Conservation (phyloP, 106 monocot species). For the Vanilla planifolia region DNA sequence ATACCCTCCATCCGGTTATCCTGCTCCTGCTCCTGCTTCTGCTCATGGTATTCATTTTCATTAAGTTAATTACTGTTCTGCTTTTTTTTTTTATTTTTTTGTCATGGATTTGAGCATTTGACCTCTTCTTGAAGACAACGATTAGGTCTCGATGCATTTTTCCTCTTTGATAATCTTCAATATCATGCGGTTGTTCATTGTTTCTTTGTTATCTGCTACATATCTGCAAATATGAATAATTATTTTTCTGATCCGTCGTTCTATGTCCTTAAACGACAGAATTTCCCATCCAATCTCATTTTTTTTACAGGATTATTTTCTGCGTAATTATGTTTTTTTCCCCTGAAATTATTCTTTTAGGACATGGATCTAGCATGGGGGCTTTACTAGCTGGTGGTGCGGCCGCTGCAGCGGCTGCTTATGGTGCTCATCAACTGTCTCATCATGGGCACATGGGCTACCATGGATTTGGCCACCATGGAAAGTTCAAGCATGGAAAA, state of each 20-base stretch:
- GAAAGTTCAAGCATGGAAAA: slow-evolving; percentile 47
- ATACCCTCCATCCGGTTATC: slow-evolving; percentile 19
- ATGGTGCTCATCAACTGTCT: slow-evolving; percentile 61
- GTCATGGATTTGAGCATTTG: background rate
- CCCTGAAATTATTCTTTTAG: slow-evolving; percentile 11
- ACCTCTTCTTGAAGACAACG: too few species aligned
- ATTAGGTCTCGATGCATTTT: too few species aligned
- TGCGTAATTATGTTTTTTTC: background rate
- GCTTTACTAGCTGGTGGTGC: slow-evolving; percentile 60
- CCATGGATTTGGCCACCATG: slow-evolving; percentile 34
- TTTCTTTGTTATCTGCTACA: too few species aligned
- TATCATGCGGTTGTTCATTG: too few species aligned
- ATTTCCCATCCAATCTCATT: too few species aligned
- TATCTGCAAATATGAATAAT: too few species aligned
- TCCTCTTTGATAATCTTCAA: too few species aligned
- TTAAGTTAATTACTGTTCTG: background rate
- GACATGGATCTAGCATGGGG: slow-evolving; percentile 51
- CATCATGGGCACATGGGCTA: slow-evolving; percentile 28
- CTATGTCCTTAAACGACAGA: too few species aligned
- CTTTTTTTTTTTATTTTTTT: slow-evolving; percentile 1
- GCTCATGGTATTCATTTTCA: slow-evolving; percentile 31
- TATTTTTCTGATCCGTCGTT: too few species aligned
- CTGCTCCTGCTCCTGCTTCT: slow-evolving; percentile 5
- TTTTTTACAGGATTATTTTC: too few species aligned
- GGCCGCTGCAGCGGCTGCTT: slow-evolving; percentile 64